Evolutionary conservation across 345 rosid genomes (phyloP), one percentile per base, ranked within the genome.

Genomic region (Mangifera indica): DNA sequence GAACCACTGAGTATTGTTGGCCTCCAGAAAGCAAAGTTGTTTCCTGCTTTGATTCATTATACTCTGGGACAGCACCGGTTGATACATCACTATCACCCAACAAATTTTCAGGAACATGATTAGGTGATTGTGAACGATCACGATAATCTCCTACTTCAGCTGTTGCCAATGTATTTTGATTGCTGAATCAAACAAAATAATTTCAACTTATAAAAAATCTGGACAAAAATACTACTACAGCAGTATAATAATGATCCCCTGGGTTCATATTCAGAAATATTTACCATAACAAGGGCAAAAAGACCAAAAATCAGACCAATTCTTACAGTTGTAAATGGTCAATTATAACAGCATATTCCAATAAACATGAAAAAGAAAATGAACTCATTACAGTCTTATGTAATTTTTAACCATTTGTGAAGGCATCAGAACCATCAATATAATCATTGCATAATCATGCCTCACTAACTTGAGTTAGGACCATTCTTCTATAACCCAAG

Each of bases 31-130:
- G 66, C 70, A 77, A 79, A 51, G 80, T 46, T 76, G 67, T 80
- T 58, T 90, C 91, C 77, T 85, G 91, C 79, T 84, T 87, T 76
- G 88, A 66, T 76, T 86, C 91, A 48, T 63, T 84, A 76, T 84
- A 87, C 71, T 89, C 93, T 15, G 80, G 75, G 12, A 73, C 84
- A 29, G 81, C 79, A 79, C 80, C 74, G 17, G 86, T 61, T 48
- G 87, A 67, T 18, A 66, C 81, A 80, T 86, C 83, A 78, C 69
- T 89, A 70, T 90, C 91, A 73, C 74, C 84, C 56, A 87, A 81
- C 76, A 86, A 74, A 84, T 81, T 83, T 79, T 77, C 88, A 49
- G 81, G 81, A 60, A 60, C 81, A 70, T 82, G 87, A 18, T 84
- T 66, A 57, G 87, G 87, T 26, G 88, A 80, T 26, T 79, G 76